Evolutionary conservation across 2,329 filamentous ascomycete species (phyloP), one percentile per base, ranked within the genome.

Genomic region (Ramularia endophylla): DNA sequence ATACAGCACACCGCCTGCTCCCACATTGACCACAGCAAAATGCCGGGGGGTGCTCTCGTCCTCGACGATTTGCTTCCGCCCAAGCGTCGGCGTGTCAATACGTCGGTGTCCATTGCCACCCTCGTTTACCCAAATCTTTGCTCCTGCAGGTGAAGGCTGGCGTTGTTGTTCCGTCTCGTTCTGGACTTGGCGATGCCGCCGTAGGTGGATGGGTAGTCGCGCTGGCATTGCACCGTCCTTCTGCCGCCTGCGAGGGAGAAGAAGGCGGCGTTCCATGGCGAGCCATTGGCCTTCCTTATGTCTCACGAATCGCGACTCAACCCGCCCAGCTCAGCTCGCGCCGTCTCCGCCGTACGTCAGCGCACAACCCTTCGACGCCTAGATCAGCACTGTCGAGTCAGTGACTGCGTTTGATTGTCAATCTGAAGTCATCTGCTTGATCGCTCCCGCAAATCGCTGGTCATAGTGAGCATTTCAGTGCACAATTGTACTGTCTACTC

Each of bases 1-100:
- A 52, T 71, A 72, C 39, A 72, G 64, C 39, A 66, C 65, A 45
- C 69, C 69, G 57, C 68, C 64, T 52, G 68, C 64, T 13, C 61
- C 61, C 36, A 72, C 65, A 53, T 71, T 71, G 20, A 63, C 65
- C 19, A 72, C 69, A 3, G 68, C 70, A 54, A 71, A 71, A 42
- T 67, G 63, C 42, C 65, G 59, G 16, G 56, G 45, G 31, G 38
- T 49, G 8, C 46, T 38, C 13, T 53, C 47, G 17, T 55, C 55
- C 30, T 54, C 49, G 17, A 48, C 38, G 16, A n/a, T 36, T 47
- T 44, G 46, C 42, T 43, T 51, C 41, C 44, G 41, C n/a, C 43
- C 29, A 28, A 20, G 43, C 16, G 40, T 50, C 13, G 40, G 49
- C 5, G 47, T 51, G 13, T 48, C 47, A 31, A 36, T 40, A 18